phyloP scores from a whole-genome alignment of 129 eudicot species.

The Saussurea involucrata region DNA sequence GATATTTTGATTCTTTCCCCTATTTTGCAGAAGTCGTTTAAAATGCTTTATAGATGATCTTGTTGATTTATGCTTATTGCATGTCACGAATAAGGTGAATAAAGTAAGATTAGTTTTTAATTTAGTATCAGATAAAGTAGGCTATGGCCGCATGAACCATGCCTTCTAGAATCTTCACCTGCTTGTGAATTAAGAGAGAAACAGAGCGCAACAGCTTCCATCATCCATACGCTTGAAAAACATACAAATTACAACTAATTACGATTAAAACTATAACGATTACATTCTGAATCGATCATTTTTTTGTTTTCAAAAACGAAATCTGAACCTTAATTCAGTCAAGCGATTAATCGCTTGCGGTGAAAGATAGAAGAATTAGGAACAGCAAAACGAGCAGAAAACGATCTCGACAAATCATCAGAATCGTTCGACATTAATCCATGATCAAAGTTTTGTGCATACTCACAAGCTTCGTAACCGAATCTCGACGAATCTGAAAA shows the following conservation, averaged over 20 bases:
- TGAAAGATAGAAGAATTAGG: slow-evolving; percentile 29
- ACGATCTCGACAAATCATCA: slow-evolving; percentile 54
- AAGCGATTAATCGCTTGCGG: slow-evolving; percentile 20
- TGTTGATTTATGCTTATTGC: not conserved
- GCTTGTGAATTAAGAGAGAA: not conserved
- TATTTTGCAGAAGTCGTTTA: not conserved
- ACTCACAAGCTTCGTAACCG: slow-evolving; percentile 60
- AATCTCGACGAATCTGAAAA: slow-evolving; percentile 39
- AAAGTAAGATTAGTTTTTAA: not conserved
- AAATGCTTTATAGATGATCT: not conserved
- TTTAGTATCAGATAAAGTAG: not conserved
- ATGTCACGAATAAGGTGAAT: not conserved
- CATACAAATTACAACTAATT: not conserved
- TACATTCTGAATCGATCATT: slow-evolving; percentile 14
- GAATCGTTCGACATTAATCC: slow-evolving; percentile 41
- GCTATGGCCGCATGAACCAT: not conserved
- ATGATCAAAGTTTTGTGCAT: slow-evolving; percentile 71
- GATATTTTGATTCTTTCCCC: not conserved
- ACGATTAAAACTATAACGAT: slow-evolving; percentile 14
- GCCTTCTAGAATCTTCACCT: slow-evolving; percentile 4
- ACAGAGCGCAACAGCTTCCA: not conserved
- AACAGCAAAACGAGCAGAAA: slow-evolving; percentile 84
- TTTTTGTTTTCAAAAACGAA: not conserved
- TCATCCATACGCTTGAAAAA: slow-evolving; percentile 4
- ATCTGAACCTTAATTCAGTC: not conserved